Percentiles rank a stretch among this genome's conserved stretches.
phyloP scores from a whole-genome alignment of 2,329 filamentous ascomycete genomes.

The Penicillium sp. region DNA sequence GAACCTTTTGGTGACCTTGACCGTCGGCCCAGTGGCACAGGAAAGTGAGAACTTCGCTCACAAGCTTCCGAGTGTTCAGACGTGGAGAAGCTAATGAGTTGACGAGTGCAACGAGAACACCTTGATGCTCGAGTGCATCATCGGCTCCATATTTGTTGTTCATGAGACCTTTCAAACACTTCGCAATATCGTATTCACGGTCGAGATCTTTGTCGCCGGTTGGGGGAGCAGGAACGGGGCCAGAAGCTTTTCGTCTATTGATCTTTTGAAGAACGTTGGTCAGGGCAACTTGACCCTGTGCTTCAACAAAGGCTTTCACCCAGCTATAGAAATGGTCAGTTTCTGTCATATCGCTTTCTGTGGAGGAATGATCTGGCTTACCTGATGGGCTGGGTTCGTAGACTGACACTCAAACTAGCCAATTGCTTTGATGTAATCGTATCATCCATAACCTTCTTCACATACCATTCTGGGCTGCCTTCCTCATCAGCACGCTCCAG shows the following conservation, averaged over 20 bases:
- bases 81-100: slow-evolving; percentile 86
- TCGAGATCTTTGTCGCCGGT: slow-evolving; percentile 79
- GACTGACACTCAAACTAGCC: slow-evolving; percentile 88
- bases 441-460: slow-evolving; percentile 95
- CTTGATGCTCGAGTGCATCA: slow-evolving; percentile 87
- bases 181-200: slow-evolving; percentile 94
- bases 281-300: slow-evolving; percentile 93
- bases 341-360: neutral
- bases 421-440: slow-evolving; percentile 89
- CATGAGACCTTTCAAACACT: slow-evolving; percentile 95
- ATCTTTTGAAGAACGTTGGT: slow-evolving; percentile 93
- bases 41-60: slow-evolving; percentile 95
- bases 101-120: slow-evolving; percentile 84
- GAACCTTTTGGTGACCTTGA: slow-evolving; percentile 87
- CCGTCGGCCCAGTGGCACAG: slow-evolving; percentile 92
- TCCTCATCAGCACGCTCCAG: slow-evolving; percentile 87
- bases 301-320: slow-evolving; percentile 96
- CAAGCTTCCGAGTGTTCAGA: slow-evolving; percentile 88
- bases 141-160: slow-evolving; percentile 99
- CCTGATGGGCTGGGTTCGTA: slow-evolving; percentile 92
- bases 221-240: slow-evolving; percentile 67
- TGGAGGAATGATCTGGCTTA: slow-evolving; percentile 20
- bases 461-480: slow-evolving; percentile 97
- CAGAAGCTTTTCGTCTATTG: slow-evolving; percentile 80
- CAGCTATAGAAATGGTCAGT: slow-evolving; percentile 58